Evolutionary conservation across 331 rosid genomes (phyloP), one percentile per base, ranked within the genome.

Genomic region (Telfairia occidentalis): DNA sequence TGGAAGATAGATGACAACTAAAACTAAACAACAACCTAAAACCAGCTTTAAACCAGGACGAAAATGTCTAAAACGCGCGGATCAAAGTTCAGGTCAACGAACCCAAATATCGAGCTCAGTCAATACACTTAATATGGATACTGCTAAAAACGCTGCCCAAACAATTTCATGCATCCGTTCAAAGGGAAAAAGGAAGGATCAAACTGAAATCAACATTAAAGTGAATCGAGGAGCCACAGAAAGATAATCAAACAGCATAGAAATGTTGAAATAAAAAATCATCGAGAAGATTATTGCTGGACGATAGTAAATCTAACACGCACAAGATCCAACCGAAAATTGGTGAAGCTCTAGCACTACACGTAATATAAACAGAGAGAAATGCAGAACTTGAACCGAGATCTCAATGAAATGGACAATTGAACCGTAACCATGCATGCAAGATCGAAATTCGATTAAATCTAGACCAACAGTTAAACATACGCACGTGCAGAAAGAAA

Each of bases 401-500:
- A 54, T 35, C 37, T 53, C 52, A 5, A 21, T 15, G 24, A 58
- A 55, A 75, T 58, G 28, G 70, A 42, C 1, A 26, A 75, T 75
- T 24, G 19, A 24, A 18, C 42, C 10, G 12, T 6, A 61, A 64
- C 48, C 61, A 8, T 37, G 38, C 19, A 75, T 1, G 42, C 35
- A 30, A 58, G 43, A 75, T 37, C 38, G 26, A 58, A 58, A 15
- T 75, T 57, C n/a, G 26, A 58, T 55, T 46, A 58, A 75, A 75
- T n/a, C n/a, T 37, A 53, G 24, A 53, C 5, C 10, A 58, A 43
- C 34, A 74, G 52, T 13, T 10, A 75, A 45, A 37, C 55, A 59
- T 18, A 11, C 21, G 49, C 38, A 59, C 21, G 35, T 12, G 50
- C n/a, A 11, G 21, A 19, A 50, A 74, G 3, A 77, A 90, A 90